phyloP scores from a whole-genome alignment of 371 early-diverging fungal genomes.

The Saksenaea oblongispora region DNA sequence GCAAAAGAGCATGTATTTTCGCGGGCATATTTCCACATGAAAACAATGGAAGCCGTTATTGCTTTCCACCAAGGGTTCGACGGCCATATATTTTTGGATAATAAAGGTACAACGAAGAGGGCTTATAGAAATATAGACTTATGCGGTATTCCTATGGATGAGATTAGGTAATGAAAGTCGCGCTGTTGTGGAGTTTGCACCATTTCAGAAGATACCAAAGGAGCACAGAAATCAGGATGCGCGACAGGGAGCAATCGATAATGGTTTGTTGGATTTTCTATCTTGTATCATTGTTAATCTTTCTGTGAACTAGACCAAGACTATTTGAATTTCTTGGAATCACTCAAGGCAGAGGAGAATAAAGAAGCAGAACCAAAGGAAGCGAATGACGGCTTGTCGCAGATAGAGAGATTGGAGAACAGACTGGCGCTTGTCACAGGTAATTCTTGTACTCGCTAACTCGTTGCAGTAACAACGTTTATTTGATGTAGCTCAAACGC shows the following conservation, averaged over 20 bases:
- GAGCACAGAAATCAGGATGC: conserved; percentile 64
- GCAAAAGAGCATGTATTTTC: conserved; percentile 74
- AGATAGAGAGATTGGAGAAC: conserved; percentile 55
- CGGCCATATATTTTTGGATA: conserved; percentile 79
- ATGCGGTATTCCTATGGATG: background rate
- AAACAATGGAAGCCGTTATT: conserved; percentile 61
- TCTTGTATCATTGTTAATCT: background rate
- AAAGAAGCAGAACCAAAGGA: conserved; percentile 31
- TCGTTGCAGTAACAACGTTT: background rate
- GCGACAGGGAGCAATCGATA: conserved; percentile 77
- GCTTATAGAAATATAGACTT: background rate
- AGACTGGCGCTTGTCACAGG: conserved; percentile 50
- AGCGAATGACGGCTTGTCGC: conserved; percentile 36
- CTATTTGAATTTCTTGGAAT: conserved; percentile 73
- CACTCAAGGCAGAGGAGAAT: conserved; percentile 58
- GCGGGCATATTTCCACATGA: conserved; percentile 81
- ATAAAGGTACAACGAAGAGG: conserved; percentile 52
- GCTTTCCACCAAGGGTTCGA: conserved; percentile 77
- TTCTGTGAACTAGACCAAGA: conserved; percentile 61
- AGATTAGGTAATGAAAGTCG: conserved; percentile 63
- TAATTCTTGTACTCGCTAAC: conserved; percentile 8
- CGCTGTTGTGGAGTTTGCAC: conserved; percentile 82
- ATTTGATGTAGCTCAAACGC: conserved; percentile 33
- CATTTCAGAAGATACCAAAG: conserved; percentile 75
- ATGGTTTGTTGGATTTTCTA: conserved; percentile 44